Base-by-base conservation (phyloP, 768 basidiomycete species). In the Kwoniella europaea region DNA sequence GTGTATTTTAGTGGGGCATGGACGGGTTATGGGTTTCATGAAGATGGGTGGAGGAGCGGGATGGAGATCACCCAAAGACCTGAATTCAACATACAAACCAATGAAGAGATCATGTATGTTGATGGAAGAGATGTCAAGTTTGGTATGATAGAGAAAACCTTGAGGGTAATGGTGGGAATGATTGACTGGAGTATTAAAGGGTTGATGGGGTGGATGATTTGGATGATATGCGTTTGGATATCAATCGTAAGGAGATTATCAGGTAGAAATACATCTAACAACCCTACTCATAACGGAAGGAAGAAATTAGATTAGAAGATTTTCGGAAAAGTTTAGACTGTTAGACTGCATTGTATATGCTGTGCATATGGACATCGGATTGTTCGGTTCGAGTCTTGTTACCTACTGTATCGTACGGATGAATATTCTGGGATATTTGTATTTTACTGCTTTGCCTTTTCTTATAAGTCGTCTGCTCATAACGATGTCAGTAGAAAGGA, bases 21-120 rank as follows among this genome's bases (percentile, higher is more conserved):
- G 56, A 58, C 56, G 35, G 65, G 57, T 9, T 59, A 67, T 22
- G 65, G 65, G n/a, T 67, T 67, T 43, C 65, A 67, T 58, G 65
- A 67, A 59, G 56, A 60, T 59, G 65, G 65, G 5, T 67, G 65
- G 65, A 58, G 42, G 27, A 27, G 42, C 12, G 56, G 56, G 18
- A 44, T 67, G 46, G 57, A 67, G 27, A 60, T 67, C 18, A 57
- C 55, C 10, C 43, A 59, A 27, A 41, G 65, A 20, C 20, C 57
- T 18, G 65, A 67, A 52, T 67, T 67, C 18, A 55, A 43, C 18
- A 20, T 60, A 10, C 42, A 52, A 20, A 66, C 42, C n/a, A n/a
- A 18, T 18, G 27, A 35, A n/a, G 57, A 67, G 18, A 59, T 67
- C 13, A 16, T 43, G 46, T 43, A 46, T 59, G 46, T 52, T 10